Evolutionary conservation across 495 filamentous ascomycete species (phyloP), one percentile per base, ranked within the genome.

Genomic region (Penicillium nucicola): DNA sequence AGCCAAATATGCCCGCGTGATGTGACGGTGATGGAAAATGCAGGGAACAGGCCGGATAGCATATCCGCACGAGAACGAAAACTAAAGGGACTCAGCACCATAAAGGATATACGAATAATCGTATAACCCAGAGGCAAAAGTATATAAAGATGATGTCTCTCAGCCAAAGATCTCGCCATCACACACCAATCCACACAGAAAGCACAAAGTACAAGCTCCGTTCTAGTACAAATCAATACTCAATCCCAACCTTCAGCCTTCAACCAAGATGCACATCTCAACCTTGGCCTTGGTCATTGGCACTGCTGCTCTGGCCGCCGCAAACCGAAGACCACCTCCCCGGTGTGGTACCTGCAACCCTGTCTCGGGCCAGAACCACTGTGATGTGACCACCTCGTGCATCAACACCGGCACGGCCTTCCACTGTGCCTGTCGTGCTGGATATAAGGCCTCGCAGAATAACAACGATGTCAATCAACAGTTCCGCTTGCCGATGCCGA

Each of bases 401-500:
- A 75, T 75, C 45, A 93, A 72, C 48, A 82, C 86, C 0, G 85
- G 85, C 25, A 82, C 71, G 36, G 87, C 71, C 62, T 93, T 86
- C 53, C 90, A 89, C 67, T 90, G 85, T 12, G 88, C 87, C 55
- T 88, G 56, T 80, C 79, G 45, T 79, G 77, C 50, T 77, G 88
- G 54, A 83, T 76, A 69, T 85, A 93, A 53, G 84, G 81, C 49
- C 82, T 71, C 68, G 10, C 22, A 45, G 19, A 14, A 52, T 18
- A 66, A 75, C 52, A 56, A 59, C 19, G 52, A 73, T 53, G 50
- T 72, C 32, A 48, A 46, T 5, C 40, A 60, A 51, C 67, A 74
- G 58, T 75, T 72, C 67, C 67, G 71, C 12, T 57, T 75, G 19
- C 48, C 58, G 3, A 64, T 75, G 58, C 65, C 67, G 42, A 60